Percentiles rank a stretch among this genome's conserved stretches.
phyloP scores from a whole-genome alignment of 495 filamentous ascomycete genomes.

The Penicillium ochrochloron region DNA sequence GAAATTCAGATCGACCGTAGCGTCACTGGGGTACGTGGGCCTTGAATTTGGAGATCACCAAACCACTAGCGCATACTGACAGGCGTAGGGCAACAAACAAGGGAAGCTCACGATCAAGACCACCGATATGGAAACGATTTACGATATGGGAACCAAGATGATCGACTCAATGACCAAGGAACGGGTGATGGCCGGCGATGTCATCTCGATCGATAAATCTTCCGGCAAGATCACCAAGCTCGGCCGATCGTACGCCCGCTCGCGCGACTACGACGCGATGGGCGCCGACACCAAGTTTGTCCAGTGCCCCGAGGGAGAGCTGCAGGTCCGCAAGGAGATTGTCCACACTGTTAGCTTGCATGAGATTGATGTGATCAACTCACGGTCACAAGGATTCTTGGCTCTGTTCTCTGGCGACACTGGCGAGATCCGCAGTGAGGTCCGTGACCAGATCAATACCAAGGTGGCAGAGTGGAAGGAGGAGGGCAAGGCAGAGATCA shows the following conservation, averaged over 20 bases:
- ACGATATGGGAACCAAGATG: conserved; percentile 99
- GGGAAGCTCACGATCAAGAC: conserved; percentile 99
- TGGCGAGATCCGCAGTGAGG: conserved; percentile 95
- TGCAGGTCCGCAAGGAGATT: conserved; percentile 96
- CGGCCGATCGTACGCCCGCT: conserved; percentile 88
- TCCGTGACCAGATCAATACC: conserved; percentile 97
- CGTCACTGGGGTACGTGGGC: conserved; percentile 75
- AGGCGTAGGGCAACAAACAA: conserved; percentile 78
- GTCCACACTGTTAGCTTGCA: conserved; percentile 96
- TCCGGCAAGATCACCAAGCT: conserved; percentile 97
- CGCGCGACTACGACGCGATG: conserved; percentile 99
- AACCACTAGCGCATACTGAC: conserved; percentile 27
- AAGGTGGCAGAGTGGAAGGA: conserved; percentile 99
- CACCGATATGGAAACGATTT: conserved; percentile 99
- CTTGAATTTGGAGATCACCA: background rate
- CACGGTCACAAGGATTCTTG: conserved; percentile 92
- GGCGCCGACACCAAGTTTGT: conserved; percentile 97
- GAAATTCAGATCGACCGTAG: conserved; percentile 99
- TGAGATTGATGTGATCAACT: conserved; percentile 99
- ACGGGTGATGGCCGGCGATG: conserved; percentile 96
- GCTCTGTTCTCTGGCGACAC: conserved; percentile 98
- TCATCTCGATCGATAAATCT: conserved; percentile 97
- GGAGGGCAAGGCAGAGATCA: conserved; percentile 97
- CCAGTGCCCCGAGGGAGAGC: conserved; percentile 96
- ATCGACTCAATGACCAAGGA: conserved; percentile 99